Conservation (phyloP, 192 early-diverging fungal genomes). For the Borealophlyctis nickersoniae region DNA sequence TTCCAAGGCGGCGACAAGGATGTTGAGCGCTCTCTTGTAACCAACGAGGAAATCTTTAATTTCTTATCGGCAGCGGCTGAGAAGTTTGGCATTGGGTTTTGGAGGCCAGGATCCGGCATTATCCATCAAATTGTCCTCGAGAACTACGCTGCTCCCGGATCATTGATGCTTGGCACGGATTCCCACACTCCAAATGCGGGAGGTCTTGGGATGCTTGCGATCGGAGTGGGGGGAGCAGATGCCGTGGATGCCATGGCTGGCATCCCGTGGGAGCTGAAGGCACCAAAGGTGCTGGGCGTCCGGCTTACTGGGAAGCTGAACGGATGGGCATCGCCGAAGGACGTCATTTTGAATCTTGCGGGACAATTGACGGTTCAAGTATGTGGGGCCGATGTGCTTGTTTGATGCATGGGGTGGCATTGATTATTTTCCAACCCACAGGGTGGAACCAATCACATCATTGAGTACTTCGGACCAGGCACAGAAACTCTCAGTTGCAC, state of each 20-base stretch:
- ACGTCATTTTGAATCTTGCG: constrained; percentile 92
- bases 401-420: background rate
- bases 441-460: constrained; percentile 94
- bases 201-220: constrained; percentile 92
- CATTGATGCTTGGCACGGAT: constrained; percentile 96
- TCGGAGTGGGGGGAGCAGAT: constrained; percentile 97
- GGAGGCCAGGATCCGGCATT: constrained; percentile 86
- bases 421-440: constrained; percentile 51
- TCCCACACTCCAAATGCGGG: constrained; percentile 98
- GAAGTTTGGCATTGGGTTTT: constrained; percentile 96
- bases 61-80: constrained; percentile 79
- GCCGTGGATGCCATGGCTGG: constrained; percentile 99
- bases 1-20: constrained; percentile 80
- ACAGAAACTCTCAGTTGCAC: constrained; percentile 93
- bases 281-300: constrained; percentile 93
- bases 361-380: constrained; percentile 80
- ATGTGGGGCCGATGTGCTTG: background rate
- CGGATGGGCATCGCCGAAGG: constrained; percentile 94
- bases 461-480: constrained; percentile 97
- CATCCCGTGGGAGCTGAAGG: constrained; percentile 99
- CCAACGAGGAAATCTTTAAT: constrained; percentile 93
- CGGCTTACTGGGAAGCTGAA: constrained; percentile 79
- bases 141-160: constrained; percentile 96
- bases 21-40: constrained; percentile 75
- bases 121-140: constrained; percentile 97